phyloP scores from a whole-genome alignment of 116 monocot genomes.

The Iris pallida region DNA sequence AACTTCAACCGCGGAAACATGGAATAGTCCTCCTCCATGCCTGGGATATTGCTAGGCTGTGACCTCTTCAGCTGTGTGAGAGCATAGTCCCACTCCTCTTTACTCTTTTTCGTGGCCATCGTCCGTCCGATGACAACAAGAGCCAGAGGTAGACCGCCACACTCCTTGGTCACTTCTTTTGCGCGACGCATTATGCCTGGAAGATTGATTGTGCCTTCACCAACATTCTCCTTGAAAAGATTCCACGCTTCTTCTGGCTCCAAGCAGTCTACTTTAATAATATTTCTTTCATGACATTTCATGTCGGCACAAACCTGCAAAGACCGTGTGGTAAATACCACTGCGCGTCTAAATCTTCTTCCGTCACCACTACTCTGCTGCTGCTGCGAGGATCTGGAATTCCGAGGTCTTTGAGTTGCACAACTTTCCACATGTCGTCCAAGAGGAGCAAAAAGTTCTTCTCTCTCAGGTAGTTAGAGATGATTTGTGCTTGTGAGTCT shows the following conservation, averaged over 20 bases:
- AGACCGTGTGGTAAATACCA: slow-evolving; percentile 18
- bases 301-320: slow-evolving; percentile 14
- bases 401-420: slow-evolving; percentile 11
- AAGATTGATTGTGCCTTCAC: background rate
- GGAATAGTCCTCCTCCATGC: slow-evolving; percentile 1
- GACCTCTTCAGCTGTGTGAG: slow-evolving; percentile 12
- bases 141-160: slow-evolving; percentile 36
- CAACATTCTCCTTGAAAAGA: slow-evolving; percentile 17
- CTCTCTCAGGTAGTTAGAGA: background rate
- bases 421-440: slow-evolving; percentile 23
- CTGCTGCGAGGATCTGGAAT: slow-evolving; percentile 3
- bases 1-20: slow-evolving; percentile 20
- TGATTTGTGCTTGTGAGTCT: background rate
- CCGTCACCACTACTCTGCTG: no score
- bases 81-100: slow-evolving; percentile 22
- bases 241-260: slow-evolving; percentile 5
- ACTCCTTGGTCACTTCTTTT: slow-evolving; percentile 9
- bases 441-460: slow-evolving; percentile 23
- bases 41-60: background rate
- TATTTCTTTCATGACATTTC: slow-evolving; percentile 3
- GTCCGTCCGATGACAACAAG: slow-evolving; percentile 18
- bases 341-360: background rate
- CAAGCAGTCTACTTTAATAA: slow-evolving; percentile 17
- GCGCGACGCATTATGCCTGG: slow-evolving; percentile 10
- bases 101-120: slow-evolving; percentile 10